phyloP scores from a whole-genome alignment of 257 asterid species.

The Penstemon eatonii region DNA sequence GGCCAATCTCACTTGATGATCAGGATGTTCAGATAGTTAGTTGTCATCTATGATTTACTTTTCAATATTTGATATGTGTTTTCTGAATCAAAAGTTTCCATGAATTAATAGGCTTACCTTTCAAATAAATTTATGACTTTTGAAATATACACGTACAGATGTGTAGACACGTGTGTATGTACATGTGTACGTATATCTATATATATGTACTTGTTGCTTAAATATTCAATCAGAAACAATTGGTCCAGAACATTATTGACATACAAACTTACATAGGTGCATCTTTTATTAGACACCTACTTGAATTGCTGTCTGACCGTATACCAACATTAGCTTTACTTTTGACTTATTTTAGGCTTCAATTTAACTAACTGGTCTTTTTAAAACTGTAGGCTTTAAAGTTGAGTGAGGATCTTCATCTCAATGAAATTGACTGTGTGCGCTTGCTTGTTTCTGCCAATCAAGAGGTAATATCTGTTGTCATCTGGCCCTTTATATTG shows the following conservation, averaged over 20 bases:
- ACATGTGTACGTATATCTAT: too few species aligned
- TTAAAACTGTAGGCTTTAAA: constrained; percentile 64
- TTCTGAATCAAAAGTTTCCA: constrained; percentile 17
- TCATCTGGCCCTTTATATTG: constrained; percentile 5
- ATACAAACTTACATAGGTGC: background rate
- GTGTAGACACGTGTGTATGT: too few species aligned
- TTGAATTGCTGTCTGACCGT: background rate
- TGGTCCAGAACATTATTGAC: background rate
- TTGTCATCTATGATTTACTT: constrained; percentile 30
- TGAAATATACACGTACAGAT: too few species aligned
- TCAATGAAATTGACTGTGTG: constrained; percentile 86
- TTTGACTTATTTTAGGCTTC: constrained; percentile 20
- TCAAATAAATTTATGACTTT: background rate
- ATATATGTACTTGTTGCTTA: background rate
- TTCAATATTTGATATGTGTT: background rate
- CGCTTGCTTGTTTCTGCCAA: constrained; percentile 80
- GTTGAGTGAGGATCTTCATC: constrained; percentile 94
- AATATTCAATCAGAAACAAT: background rate
- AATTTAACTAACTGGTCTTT: constrained; percentile 28
- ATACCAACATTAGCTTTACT: background rate
- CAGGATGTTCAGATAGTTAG: constrained; percentile 88
- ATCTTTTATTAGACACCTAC: background rate
- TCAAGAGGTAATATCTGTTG: constrained; percentile 68
- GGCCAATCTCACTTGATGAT: constrained; percentile 77
- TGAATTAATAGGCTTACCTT: constrained; percentile 5